Evolutionary conservation across 306 rosid species (phyloP).

Genomic region (Nissolia schottii): DNA sequence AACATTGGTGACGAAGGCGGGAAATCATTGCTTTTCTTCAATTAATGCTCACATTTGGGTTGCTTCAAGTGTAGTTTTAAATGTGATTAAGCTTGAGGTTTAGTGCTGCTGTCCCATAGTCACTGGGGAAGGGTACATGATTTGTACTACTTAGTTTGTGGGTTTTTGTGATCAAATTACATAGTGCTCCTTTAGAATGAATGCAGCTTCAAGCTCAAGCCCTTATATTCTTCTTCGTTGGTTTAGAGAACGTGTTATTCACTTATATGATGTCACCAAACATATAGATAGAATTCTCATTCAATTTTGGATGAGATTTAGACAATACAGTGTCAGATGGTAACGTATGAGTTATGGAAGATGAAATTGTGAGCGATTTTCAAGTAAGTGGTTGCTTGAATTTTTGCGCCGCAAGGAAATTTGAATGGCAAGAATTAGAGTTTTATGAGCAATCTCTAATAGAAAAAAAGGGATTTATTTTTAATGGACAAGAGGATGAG

Average conservation of each 20-base stretch:
- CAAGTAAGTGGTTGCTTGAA: background rate
- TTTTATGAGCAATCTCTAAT: background rate
- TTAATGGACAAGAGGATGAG: background rate
- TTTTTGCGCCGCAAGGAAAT: background rate
- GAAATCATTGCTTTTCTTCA: background rate
- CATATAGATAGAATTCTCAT: background rate
- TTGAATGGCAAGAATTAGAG: constrained; percentile 1
- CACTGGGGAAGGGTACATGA: no score
- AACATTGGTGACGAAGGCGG: constrained; percentile 3
- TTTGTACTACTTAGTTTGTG: background rate
- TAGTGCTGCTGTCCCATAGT: background rate
- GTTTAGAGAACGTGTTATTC: background rate
- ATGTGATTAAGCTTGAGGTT: background rate
- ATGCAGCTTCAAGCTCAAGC: background rate
- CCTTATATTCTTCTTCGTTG: background rate
- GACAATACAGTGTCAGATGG: background rate
- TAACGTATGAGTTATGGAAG: background rate
- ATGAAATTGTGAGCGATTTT: constrained; percentile 1
- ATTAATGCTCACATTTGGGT: background rate
- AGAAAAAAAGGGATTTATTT: background rate
- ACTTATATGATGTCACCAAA: no score
- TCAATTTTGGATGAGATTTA: background rate
- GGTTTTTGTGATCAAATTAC: background rate
- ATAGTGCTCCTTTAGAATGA: background rate
- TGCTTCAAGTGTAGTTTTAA: background rate